Evolutionary conservation across 2,329 filamentous ascomycete species (phyloP).

Genomic region (Huntiella savannae): DNA sequence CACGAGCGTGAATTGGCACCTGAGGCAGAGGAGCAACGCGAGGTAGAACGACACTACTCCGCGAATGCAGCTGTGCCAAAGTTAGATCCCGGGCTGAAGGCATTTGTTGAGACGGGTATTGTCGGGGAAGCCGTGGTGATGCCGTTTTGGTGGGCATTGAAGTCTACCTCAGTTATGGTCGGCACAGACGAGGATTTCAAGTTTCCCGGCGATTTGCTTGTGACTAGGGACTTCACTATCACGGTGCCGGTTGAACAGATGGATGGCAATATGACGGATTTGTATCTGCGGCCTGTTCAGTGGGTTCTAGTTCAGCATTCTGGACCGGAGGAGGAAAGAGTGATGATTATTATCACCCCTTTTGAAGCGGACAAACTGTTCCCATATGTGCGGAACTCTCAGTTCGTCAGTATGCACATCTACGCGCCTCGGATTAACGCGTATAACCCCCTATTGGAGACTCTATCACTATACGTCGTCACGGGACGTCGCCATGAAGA

Average conservation of each 20-base stretch:
- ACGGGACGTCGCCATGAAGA: slow-evolving; percentile 13
- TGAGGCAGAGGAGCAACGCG: slow-evolving; percentile 40
- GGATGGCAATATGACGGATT: slow-evolving; percentile 18
- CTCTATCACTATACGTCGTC: slow-evolving; percentile 25
- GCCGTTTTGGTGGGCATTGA: no score
- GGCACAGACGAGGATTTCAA: slow-evolving; percentile 2
- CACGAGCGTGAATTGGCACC: slow-evolving; percentile 49
- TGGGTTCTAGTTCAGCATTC: slow-evolving; percentile 25
- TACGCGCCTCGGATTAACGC: slow-evolving; percentile 29
- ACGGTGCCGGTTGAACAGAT: slow-evolving; percentile 20
- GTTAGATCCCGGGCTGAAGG: slow-evolving; percentile 18
- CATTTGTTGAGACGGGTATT: slow-evolving; percentile 22
- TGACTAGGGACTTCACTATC: slow-evolving; percentile 30
- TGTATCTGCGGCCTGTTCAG: slow-evolving; percentile 32
- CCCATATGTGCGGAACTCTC: slow-evolving; percentile 18
- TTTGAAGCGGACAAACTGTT: slow-evolving; percentile 38
- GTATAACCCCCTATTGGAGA: slow-evolving; percentile 23
- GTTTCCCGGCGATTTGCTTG: slow-evolving; percentile 24
- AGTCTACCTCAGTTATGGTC: no score
- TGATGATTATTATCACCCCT: slow-evolving; percentile 37
- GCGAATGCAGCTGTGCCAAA: slow-evolving; percentile 22
- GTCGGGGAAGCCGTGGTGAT: no score
- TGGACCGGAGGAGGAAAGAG: not conserved
- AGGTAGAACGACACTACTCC: slow-evolving; percentile 29
- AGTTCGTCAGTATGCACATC: slow-evolving; percentile 25